Conservation (phyloP, 768 basidiomycete species). For the Crassisporium funariophilum region DNA sequence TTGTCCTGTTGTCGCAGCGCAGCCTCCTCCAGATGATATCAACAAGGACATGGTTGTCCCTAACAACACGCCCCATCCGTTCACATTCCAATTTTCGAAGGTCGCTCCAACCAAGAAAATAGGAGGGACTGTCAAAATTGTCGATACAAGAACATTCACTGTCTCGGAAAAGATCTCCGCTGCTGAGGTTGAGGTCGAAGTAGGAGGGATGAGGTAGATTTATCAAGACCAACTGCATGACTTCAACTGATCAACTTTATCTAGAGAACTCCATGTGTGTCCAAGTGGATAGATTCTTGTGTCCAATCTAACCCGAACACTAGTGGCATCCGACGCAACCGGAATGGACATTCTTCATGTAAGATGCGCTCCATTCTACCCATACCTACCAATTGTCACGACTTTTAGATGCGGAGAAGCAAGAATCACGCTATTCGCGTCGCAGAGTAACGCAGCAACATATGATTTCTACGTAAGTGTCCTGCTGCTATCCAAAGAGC, state of each 20-base stretch:
- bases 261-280: conserved; percentile 58
- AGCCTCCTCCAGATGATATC: conserved; percentile 43
- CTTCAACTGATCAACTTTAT: background rate
- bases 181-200: conserved; percentile 59
- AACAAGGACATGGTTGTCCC: conserved; percentile 47
- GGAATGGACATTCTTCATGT: conserved; percentile 68
- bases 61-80: conserved; percentile 53
- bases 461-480: conserved; percentile 54
- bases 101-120: conserved; percentile 41
- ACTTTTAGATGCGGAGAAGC: conserved; percentile 45
- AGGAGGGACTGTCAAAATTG: conserved; percentile 62
- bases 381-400: background rate
- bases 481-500: too few species aligned
- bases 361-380: conserved; percentile 10
- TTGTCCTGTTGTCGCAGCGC: conserved; percentile 25
- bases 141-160: conserved; percentile 57
- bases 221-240: background rate
- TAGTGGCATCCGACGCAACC: conserved; percentile 76
- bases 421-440: conserved; percentile 63
- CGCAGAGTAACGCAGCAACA: conserved; percentile 57
- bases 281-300: background rate
- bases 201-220: conserved; percentile 59
- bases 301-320: background rate
- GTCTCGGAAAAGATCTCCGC: conserved; percentile 55
- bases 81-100: conserved; percentile 55